phyloP scores from a whole-genome alignment of 495 filamentous ascomycete species.

The Neurospora pannonica region DNA sequence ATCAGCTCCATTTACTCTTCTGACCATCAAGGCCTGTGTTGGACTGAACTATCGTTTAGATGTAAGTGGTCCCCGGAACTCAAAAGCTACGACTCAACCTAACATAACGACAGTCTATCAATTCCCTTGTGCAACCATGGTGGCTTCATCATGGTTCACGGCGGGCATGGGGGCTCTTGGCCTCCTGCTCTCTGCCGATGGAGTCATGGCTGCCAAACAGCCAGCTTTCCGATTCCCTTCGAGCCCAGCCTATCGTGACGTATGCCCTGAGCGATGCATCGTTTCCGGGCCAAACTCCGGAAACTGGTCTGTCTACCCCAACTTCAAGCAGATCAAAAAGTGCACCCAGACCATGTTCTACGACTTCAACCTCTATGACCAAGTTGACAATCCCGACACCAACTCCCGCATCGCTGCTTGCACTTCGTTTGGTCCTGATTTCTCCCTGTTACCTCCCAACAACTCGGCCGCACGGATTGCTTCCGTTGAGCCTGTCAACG shows the following conservation, averaged over 20 bases:
- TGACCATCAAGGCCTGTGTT: background rate
- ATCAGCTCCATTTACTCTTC: background rate
- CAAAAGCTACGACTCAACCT: background rate
- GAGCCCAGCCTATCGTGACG: background rate
- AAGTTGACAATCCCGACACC: slow-evolving; percentile 18
- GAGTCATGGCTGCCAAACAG: background rate
- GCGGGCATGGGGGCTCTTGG: background rate
- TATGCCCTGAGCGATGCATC: slow-evolving; percentile 24
- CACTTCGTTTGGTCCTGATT: slow-evolving; percentile 16
- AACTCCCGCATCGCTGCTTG: slow-evolving; percentile 25
- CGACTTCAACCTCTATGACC: slow-evolving; percentile 22
- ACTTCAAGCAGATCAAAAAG: slow-evolving; percentile 12
- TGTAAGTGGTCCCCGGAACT: background rate
- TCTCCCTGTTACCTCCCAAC: background rate
- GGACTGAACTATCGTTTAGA: background rate
- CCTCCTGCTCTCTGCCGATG: background rate
- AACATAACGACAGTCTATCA: background rate
- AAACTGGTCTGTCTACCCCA: slow-evolving; percentile 28
- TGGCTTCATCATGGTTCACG: background rate
- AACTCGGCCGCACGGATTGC: background rate
- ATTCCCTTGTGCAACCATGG: background rate
- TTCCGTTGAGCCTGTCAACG: background rate
- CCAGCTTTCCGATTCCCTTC: background rate
- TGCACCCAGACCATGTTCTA: slow-evolving; percentile 25
- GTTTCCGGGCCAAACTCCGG: slow-evolving; percentile 19